Conservation (phyloP, 2,329 filamentous ascomycete species). For the Ophiostoma perfectum region DNA sequence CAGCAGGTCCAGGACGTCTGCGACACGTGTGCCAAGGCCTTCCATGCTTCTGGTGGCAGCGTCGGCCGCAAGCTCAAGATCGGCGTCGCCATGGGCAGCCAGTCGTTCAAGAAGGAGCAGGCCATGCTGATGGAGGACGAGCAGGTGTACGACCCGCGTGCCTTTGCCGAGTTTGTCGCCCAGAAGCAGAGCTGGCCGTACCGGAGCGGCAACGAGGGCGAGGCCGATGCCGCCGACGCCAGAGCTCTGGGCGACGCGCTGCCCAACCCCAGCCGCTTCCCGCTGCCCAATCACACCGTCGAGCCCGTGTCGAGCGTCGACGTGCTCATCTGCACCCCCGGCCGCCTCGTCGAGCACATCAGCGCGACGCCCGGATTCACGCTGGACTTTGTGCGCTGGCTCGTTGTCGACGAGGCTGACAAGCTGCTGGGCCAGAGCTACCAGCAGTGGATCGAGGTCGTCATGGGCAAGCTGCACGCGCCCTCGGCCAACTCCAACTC, state of each 20-base stretch:
- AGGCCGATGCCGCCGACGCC: neutral
- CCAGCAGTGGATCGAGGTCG: slow-evolving; percentile 77
- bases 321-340: slow-evolving; percentile 85
- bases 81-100: slow-evolving; percentile 76
- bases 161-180: slow-evolving; percentile 37
- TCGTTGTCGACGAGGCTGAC: slow-evolving; percentile 91
- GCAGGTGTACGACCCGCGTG: slow-evolving; percentile 58
- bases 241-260: slow-evolving; percentile 33
- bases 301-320: slow-evolving; percentile 69
- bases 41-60: slow-evolving; percentile 50
- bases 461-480: slow-evolving; percentile 54
- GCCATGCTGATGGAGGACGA: slow-evolving; percentile 42
- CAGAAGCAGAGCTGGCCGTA: slow-evolving; percentile 34
- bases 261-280: slow-evolving; percentile 34
- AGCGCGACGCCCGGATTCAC: slow-evolving; percentile 77
- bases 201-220: neutral
- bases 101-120: slow-evolving; percentile 63
- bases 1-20: slow-evolving; percentile 76
- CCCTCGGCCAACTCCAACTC: slow-evolving; percentile 30
- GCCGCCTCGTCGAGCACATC: slow-evolving; percentile 85
- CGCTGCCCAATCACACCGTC: slow-evolving; percentile 51
- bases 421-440: slow-evolving; percentile 87
- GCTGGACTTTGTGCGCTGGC: slow-evolving; percentile 73
- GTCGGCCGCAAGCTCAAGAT: slow-evolving; percentile 55
- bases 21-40: slow-evolving; percentile 64